A percentile compares a stretch with the other conserved stretches of the same genome.
phyloP scores from a whole-genome alignment of 176 grass and related monocot species.

The Triticum urartu region DNA sequence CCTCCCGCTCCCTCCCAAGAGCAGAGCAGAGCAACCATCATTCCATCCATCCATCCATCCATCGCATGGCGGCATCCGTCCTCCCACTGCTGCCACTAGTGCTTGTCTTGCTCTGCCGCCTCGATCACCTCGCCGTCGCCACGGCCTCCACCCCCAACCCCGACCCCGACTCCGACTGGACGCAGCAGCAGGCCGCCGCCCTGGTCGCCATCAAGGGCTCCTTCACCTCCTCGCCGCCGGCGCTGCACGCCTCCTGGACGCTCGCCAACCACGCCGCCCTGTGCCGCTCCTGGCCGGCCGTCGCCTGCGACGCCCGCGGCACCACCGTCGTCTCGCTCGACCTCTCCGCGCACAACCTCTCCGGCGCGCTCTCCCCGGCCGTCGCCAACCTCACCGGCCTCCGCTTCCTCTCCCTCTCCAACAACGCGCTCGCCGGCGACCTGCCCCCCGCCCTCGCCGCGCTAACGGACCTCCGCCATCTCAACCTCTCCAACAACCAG shows the following conservation, averaged over 20 bases:
- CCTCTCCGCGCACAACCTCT: conserved; percentile 60
- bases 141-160: neutral
- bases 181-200: conserved; percentile 31
- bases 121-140: neutral
- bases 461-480: conserved; percentile 38
- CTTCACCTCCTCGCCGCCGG: conserved; percentile 23
- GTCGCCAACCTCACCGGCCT: conserved; percentile 29
- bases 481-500: conserved; percentile 87
- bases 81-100: neutral
- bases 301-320: conserved; percentile 36
- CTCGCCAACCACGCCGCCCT: conserved; percentile 39
- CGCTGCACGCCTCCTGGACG: conserved; percentile 36
- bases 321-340: conserved; percentile 51
- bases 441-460: conserved; percentile 21
- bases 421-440: conserved; percentile 38
- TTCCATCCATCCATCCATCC: neutral
- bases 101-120: neutral
- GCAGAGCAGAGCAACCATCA: neutral
- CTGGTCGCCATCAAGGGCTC: conserved; percentile 54
- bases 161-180: neutral
- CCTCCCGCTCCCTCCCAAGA: too few species aligned
- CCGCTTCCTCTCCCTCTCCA: conserved; percentile 41
- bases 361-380: conserved; percentile 44
- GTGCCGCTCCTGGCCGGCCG: conserved; percentile 60
- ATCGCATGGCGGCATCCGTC: neutral